These are phyloP conservation scores for Phlegmacium glaucopus DNA, from an alignment of 768 basidiomycete genomes.

Conservation along the genomic window DNA sequence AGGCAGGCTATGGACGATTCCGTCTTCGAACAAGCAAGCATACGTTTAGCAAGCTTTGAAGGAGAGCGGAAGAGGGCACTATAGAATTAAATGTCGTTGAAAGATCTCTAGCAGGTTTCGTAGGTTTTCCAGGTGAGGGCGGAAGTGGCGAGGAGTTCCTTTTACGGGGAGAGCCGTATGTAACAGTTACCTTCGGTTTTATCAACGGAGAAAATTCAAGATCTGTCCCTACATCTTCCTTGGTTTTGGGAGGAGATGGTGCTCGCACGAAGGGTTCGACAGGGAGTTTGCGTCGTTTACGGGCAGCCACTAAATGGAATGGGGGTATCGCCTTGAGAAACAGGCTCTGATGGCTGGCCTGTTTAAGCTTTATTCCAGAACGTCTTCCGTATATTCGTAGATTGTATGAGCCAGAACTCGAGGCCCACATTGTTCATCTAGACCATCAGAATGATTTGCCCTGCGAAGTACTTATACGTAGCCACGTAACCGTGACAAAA, in stretches of 20 bases:
- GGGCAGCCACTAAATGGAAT: background rate
- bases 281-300: conserved; percentile 26
- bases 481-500: no score
- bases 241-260: conserved; percentile 11
- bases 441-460: background rate
- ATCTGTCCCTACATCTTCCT: conserved; percentile 8
- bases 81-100: conserved; percentile 43
- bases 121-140: conserved; percentile 10
- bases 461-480: no score
- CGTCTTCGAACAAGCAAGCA: conserved; percentile 68
- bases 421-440: conserved; percentile 12
- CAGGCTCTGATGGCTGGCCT: conserved; percentile 2
- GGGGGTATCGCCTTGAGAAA: background rate
- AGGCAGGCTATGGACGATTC: conserved; percentile 46
- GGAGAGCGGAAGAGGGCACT: conserved; percentile 29
- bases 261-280: conserved; percentile 9
- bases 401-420: conserved; percentile 17
- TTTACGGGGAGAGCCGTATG: conserved; percentile 19
- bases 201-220: conserved; percentile 6
- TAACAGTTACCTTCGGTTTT: conserved; percentile 7
- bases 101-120: conserved; percentile 37
- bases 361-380: conserved; percentile 16
- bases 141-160: background rate
- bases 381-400: conserved; percentile 36
- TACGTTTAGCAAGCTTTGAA: conserved; percentile 57